Evolutionary conservation across 2,329 filamentous ascomycete genomes (phyloP), one percentile per base, ranked within the genome.

Genomic region (Endoconidiophora laricicola): DNA sequence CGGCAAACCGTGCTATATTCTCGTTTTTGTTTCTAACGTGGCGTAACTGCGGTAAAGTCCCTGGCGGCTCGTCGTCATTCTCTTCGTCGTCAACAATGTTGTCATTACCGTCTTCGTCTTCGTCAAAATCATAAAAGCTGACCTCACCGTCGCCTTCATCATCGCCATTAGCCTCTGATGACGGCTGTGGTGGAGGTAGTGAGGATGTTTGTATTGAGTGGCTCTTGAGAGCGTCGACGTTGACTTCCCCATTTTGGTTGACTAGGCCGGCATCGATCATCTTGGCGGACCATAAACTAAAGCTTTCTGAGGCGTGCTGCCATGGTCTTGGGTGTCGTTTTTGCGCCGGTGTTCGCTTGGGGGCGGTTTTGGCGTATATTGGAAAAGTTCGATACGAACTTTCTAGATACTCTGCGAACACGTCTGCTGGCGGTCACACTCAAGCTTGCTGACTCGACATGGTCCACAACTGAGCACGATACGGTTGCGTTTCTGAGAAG

Each of bases 361-460:
- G 53, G 62, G 62, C 2, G 66, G 65, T 54, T 65, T 66, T 14
- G 70, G 67, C 22, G 71, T 70, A 58, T 76, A 76, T 4, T 60
- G 58, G 57, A 73, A 77, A 14, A 61, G 58, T 2, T 69, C 66
- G 1, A 61, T 58, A 38, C 66, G 66, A 33, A 64, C 68, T 56
- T 71, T 74, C 55, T 71, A 73, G 37, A 65, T 56, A 57, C 73
- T 77, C 59, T 75, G 71, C 9, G 63, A 59, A 59, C 73, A 78
- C 45, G 73, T 73, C 41, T 66, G 58, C 4, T 61, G 60, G 46
- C 74, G 69, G 58, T 78, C 72, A 59, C 73, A 78, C 56, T 75
- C 76, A 24, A 74, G 67, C 62, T 76, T 76, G 38, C 71, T 74
- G 49, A 56, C 53, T 46, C 73, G 71, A 55, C 73, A 76, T 2